Base-by-base conservation (phyloP, 257 asterid genomes). In the Solanum appendiculatum region DNA sequence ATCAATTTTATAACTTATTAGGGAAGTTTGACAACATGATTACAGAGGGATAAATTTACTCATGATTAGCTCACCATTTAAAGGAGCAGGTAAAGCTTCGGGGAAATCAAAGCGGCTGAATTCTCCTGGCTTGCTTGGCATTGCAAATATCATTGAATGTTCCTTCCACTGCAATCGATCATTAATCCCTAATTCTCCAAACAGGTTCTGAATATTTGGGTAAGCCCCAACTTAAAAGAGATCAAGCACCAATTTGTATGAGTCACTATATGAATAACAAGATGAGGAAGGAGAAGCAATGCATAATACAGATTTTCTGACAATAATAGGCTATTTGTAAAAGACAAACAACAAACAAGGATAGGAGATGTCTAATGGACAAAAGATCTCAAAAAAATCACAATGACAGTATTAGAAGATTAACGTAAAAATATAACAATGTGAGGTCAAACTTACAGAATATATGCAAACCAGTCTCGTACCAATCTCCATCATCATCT, bases 111-210 rank as follows among this genome's bases (percentile, higher is more conserved):
- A 97, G 86, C 99, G 93, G 92, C 99, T 97, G 91, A 95, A 97
- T 83, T 97, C 96, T 86, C 99, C 99, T 1, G 99, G 99, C 90
- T 95, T 97, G 91, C 80, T 95, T 58, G 99, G 99, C 99, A 96
- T 95, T 27, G 99, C 99, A 87, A 97, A 97, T 88, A 95, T 97
- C 99, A 97, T 97, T 31, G 99, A 96, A 83, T 97, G 99, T 90
- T 96, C 99, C 89, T 97, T 97, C 99, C 99, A 97, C 84, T 97
- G 99, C 90, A 97, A 87, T 58, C 99, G 97, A 74, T 97, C 98
- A 20, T 95, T 93, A 69, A 97, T 95, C 51, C 99, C 99, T 42
- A 97, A 94, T 90, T 97, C 99, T n/a, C 99, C 98, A 83, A 97
- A 97, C 86, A 97, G 94, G 92, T 95, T 97, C 98, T 97, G 99